Evolutionary conservation across 2,329 filamentous ascomycete genomes (phyloP), one percentile per base, ranked within the genome.

Genomic region (Gyromitra esculenta): DNA sequence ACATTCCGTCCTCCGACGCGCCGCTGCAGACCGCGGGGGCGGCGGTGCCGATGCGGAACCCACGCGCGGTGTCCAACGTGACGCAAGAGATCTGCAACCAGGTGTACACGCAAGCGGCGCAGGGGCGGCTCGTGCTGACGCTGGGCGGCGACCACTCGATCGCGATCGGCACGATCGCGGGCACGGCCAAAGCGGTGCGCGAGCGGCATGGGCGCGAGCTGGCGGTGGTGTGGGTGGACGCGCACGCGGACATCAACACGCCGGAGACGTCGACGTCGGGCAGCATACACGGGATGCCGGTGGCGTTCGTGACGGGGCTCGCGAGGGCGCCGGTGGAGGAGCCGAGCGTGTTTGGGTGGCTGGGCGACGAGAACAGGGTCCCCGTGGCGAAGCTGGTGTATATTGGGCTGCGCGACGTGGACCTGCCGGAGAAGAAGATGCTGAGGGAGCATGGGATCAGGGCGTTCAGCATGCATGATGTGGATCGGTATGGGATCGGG

Each of bases 391-490:
- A 98, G 87, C 87, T 99, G 76, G 96, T 99, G 39, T 99, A 99
- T 85, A 99, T 99, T 83, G 96, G 94, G 45, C 87, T 99, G 81
- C 88, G 96, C 52, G 96, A 98, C 82, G 94, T 98, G 31, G 96
- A 99, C 83, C 84, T 89, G n/a, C 92, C 90, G 52, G 96, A 99
- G 90, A 98, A 97, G 91, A 89, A 90, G 85, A 92, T 97, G 77
- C 86, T 99, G 79, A 88, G 91, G 74, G 93, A 98, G 79, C 87
- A 98, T 82, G 91, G 91, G 54, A 96, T 99, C 86, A 95, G 92
- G 87, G 95, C 96, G 3, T 99, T 98, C 82, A 95, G 92, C 85
- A 99, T 99, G 96, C 96, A 97, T 83, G 96, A 99, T 83, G 92
- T 99, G 84, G 96, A 99, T 85, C 93, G 93, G 69, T 88, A 98